phyloP scores from a whole-genome alignment of 805 yeast species.

The Brettanomyces sp. region DNA sequence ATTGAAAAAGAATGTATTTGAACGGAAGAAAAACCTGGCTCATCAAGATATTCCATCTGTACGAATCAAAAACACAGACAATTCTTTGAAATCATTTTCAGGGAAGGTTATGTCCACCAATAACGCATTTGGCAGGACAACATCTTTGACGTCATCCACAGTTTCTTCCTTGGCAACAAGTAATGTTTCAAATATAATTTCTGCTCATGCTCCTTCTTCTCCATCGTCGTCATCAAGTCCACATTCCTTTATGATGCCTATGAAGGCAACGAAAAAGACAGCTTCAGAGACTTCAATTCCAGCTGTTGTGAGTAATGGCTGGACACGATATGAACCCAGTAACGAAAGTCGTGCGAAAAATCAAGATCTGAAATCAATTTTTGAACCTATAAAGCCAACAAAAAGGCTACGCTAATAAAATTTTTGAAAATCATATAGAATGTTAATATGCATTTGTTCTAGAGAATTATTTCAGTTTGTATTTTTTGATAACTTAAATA shows the following conservation, averaged over 20 bases:
- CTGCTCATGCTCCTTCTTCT: too few species aligned
- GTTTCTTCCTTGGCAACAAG: too few species aligned
- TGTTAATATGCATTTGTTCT: neutral
- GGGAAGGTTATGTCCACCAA: too few species aligned
- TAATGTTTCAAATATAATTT: too few species aligned
- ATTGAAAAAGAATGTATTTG: too few species aligned
- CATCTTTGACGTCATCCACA: too few species aligned
- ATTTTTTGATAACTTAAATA: too few species aligned
- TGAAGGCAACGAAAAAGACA: constrained; percentile 10
- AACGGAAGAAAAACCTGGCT: too few species aligned
- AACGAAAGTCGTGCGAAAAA: neutral
- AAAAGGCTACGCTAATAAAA: constrained; percentile 5
- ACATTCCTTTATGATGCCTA: constrained; percentile 15
- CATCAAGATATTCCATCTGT: too few species aligned
- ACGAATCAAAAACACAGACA: too few species aligned
- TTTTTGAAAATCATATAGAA: neutral
- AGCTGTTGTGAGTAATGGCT: neutral
- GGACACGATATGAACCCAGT: constrained; percentile 3
- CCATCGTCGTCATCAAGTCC: neutral
- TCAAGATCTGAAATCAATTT: neutral
- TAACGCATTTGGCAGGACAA: too few species aligned
- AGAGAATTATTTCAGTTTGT: neutral
- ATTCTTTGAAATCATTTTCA: too few species aligned
- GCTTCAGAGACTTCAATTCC: constrained; percentile 3
- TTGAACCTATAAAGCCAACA: constrained; percentile 15